Evolutionary conservation across 2,329 filamentous ascomycete genomes (phyloP).

Genomic region (Cercospora brassicicola): DNA sequence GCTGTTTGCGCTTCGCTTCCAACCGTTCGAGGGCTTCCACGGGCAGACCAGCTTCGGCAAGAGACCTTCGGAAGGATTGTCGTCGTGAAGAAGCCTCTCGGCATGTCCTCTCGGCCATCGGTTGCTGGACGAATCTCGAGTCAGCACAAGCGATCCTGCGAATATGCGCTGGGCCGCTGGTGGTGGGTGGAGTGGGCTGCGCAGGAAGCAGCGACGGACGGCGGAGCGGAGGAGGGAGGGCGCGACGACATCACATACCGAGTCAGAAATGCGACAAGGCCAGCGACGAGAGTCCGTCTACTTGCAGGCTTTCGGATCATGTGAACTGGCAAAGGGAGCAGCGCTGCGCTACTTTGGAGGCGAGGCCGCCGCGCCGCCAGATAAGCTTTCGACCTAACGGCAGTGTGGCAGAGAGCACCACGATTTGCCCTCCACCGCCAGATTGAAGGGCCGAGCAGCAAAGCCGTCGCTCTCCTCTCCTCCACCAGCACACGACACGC

Average conservation of each 20-base stretch:
- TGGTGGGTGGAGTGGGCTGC: background rate
- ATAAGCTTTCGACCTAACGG: background rate
- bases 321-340: background rate
- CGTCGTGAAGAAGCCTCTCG: constrained; percentile 24
- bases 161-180: background rate
- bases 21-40: constrained; percentile 37
- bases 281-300: background rate
- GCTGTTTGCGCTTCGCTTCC: constrained; percentile 40
- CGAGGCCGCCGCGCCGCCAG: background rate
- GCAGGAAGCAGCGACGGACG: background rate
- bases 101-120: constrained; percentile 26
- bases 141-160: background rate
- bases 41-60: constrained; percentile 31
- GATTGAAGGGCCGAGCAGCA: background rate
- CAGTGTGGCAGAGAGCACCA: background rate
- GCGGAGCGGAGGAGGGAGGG: background rate
- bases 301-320: background rate
- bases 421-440: background rate
- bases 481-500: background rate
- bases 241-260: background rate
- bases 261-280: background rate
- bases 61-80: constrained; percentile 25
- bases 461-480: background rate
- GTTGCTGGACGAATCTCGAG: constrained; percentile 5
- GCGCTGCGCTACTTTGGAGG: background rate